A percentile compares a stretch with the other conserved stretches of the same genome.
Evolutionary conservation across 2,329 filamentous ascomycete species (phyloP).

Genomic region (Fusarium sp.): DNA sequence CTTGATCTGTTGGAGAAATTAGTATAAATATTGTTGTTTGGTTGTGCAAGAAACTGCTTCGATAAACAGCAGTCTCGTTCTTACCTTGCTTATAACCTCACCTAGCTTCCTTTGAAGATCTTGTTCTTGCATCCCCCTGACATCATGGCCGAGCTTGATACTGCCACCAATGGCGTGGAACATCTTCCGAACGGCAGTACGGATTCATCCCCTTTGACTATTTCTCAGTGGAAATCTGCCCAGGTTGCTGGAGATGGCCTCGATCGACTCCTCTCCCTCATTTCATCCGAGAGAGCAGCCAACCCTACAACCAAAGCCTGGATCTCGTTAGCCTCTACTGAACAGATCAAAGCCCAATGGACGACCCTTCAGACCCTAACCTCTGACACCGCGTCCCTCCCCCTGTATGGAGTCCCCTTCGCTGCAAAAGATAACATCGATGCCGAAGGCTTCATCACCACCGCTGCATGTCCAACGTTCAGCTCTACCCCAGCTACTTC

Average conservation of each 20-base stretch:
- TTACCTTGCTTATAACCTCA: background rate
- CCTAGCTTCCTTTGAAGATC: background rate
- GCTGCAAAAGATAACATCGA: constrained; percentile 68
- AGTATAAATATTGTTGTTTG: background rate
- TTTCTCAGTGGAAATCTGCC: constrained; percentile 42
- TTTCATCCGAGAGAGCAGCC: constrained; percentile 30
- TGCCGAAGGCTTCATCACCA: constrained; percentile 60
- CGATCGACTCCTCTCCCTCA: constrained; percentile 41
- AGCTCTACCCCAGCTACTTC: constrained; percentile 55
- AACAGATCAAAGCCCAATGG: constrained; percentile 42
- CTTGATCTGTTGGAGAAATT: background rate
- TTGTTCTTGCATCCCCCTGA: background rate
- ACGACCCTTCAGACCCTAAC: constrained; percentile 14
- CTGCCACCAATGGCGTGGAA: background rate
- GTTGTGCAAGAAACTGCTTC: background rate
- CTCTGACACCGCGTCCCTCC: constrained; percentile 45
- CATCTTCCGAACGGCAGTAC: background rate
- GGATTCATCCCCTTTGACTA: constrained; percentile 21
- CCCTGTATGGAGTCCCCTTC: constrained; percentile 67
- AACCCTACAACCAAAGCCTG: constrained; percentile 44
- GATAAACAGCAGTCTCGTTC: background rate
- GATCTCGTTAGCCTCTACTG: constrained; percentile 46
- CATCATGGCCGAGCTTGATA: background rate
- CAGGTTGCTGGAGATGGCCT: constrained; percentile 43
- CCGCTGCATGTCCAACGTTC: constrained; percentile 62